A percentile compares a stretch with the other conserved stretches of the same genome.
Conservation (phyloP, 2,329 filamentous ascomycete genomes). For the Chaetomiaceae sp. region DNA sequence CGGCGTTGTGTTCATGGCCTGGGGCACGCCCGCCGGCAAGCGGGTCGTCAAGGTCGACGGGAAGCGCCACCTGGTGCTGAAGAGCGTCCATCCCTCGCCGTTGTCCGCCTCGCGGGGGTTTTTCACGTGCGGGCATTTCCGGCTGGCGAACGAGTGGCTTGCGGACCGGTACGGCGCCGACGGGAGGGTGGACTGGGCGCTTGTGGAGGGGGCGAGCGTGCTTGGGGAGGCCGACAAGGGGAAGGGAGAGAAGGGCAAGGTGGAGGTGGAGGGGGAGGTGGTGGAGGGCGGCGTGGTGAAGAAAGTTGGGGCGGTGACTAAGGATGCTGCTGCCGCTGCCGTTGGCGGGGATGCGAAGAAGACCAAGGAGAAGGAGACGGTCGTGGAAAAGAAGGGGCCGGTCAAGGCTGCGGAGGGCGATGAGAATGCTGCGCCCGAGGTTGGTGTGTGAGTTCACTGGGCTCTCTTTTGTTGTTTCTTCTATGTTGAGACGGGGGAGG, state of each 20-base stretch:
- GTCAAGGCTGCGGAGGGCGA: constrained; percentile 11
- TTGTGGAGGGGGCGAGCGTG: constrained; percentile 32
- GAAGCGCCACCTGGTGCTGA: constrained; percentile 74
- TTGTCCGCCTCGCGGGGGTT: constrained; percentile 79
- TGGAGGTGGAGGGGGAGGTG: constrained; percentile 6
- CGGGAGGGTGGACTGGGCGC: constrained; percentile 80
- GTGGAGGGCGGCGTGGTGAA: constrained; percentile 22
- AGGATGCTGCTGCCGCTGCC: not conserved
- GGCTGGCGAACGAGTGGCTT: constrained; percentile 81
- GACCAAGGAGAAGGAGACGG: constrained; percentile 17
- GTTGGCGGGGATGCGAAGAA: not conserved
- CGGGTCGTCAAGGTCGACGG: constrained; percentile 69
- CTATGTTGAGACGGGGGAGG: not conserved
- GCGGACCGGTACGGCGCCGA: constrained; percentile 71
- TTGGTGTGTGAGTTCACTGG: constrained; percentile 16
- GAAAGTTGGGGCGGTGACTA: constrained; percentile 23
- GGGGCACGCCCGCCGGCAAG: constrained; percentile 82
- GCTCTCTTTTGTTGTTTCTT: not conserved
- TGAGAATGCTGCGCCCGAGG: constrained; percentile 24
- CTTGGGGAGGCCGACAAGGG: constrained; percentile 16
- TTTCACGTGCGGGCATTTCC: constrained; percentile 79
- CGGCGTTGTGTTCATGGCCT: constrained; percentile 92
- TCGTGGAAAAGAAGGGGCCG: constrained; percentile 27
- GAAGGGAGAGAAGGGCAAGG: constrained; percentile 7
- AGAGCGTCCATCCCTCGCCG: constrained; percentile 90